Base-by-base conservation (phyloP, 805 yeast species). In the Candida fluviatilis region DNA sequence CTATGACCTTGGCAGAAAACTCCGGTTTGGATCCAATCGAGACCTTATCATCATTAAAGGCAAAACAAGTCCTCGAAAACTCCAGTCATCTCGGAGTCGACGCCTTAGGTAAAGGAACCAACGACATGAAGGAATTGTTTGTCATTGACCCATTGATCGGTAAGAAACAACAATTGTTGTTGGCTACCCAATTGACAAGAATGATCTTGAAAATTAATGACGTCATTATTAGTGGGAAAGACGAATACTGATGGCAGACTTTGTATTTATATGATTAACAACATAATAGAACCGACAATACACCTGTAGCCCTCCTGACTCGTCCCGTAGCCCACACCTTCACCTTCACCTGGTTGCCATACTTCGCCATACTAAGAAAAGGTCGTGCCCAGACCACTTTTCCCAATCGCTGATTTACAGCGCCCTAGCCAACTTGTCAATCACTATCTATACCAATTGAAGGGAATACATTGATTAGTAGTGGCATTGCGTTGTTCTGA, bases 101-200 rank as follows among this genome's bases (percentile, higher is more conserved):
- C 64, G 90, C 97, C 69, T 69, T 95, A 56, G 95, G 95, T 46
- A 75, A 73, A 49, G 93, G 93, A 36, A 78, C 85, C 35, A 87
- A 82, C 59, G 95, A 93, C 62, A 93, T 93, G 99, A 85, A 82
- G 58, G 88, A 89, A 55, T 71, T 85, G 55, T 93, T 91, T 60
- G 96, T 93, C 35, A 89, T 93, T 51, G 99, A 93, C 63, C 98
- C 99, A 39, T 79, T 88, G 59, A 90, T 93, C 52, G 97, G 99
- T 55, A 93, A 93, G 74, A 89, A 87, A 62, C 98, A 93, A 64
- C 99, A 93, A 67, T 76, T 93, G 49, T 68, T 87, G 58, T 75
- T 93, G 61, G 99, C 99, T 34, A 93, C 99, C 11, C 99, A 93
- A 69, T 76, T 93, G 60, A 89, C 97, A 40, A 80, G 99, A 69